Conservation (phyloP, 2,329 filamentous ascomycete species). For the Apiospora marii region DNA sequence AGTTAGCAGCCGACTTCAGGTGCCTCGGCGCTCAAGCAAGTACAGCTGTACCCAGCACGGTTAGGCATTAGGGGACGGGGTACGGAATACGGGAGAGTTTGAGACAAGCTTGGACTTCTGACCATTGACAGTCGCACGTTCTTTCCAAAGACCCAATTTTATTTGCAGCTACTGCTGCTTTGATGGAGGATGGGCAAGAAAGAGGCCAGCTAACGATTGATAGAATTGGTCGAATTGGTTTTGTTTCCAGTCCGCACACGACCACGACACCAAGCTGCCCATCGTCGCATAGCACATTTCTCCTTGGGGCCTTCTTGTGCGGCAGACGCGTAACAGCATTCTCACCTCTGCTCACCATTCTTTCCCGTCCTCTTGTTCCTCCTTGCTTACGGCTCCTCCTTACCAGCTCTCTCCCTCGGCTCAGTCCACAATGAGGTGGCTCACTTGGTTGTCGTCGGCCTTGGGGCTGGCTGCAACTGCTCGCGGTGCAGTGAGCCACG, state of each 20-base stretch:
- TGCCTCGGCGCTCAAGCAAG: not conserved
- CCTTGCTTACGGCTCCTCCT: not conserved
- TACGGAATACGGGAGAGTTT: not conserved
- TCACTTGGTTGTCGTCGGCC: slow-evolving; percentile 43
- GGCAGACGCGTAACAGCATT: slow-evolving; percentile 8
- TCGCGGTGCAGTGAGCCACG: slow-evolving; percentile 52
- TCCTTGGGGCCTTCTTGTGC: slow-evolving; percentile 15
- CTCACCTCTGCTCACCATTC: not conserved
- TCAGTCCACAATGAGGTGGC: slow-evolving; percentile 40
- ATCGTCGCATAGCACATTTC: slow-evolving; percentile 22
- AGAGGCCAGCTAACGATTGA: slow-evolving; percentile 25
- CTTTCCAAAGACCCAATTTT: slow-evolving; percentile 2
- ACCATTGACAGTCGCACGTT: slow-evolving; percentile 19
- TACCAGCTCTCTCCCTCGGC: slow-evolving; percentile 22
- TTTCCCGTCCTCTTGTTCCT: not conserved
- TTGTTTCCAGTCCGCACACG: slow-evolving; percentile 16
- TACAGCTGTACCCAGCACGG: not conserved
- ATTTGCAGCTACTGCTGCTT: slow-evolving; percentile 10
- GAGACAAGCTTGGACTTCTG: not conserved
- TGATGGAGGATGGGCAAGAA: slow-evolving; percentile 21
- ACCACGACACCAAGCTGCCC: slow-evolving; percentile 18
- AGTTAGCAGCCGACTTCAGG: not conserved
- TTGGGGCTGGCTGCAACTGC: slow-evolving; percentile 47
- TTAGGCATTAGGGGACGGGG: slow-evolving; percentile 1
- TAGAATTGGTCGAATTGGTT: slow-evolving; percentile 17